Evolutionary conservation across 352 stramenopile genomes (phyloP), one percentile per base, ranked within the genome.

Genomic region (Bremia lactucae): DNA sequence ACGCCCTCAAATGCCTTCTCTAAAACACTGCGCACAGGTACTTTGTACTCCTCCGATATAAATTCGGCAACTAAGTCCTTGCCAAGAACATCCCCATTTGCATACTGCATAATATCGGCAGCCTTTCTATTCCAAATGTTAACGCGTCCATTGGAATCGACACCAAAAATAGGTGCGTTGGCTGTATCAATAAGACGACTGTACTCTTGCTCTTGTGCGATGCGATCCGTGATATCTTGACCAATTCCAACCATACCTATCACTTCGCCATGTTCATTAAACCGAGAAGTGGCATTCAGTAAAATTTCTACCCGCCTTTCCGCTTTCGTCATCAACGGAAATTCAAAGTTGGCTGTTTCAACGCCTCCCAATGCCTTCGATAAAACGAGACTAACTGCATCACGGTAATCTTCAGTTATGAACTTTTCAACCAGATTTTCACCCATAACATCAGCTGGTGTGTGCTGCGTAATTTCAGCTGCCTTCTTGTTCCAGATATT

Each of bases 211-310:
- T 86, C 72, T 35, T 79, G 62, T 0, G 62, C 63, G 36, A 75
- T 74, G 10, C 66, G 60, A 7, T 72, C 65, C 9, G 72, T 78
- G 26, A 83, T 78, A 28, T 88, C 24, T 29, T 87, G 72, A 0
- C 72, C 75, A 46, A 88, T 87, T 18, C 78, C 72, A 19, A 87
- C 69, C 42, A 88, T 79, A 21, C 79, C 83, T 37, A 87, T 73
- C 34, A 89, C 66, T 19, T 68, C 43, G 14, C 69, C 65, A 15
- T 79, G 53, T 19, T 83, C 68, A 42, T 91, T 74, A 40, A 69
- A 77, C 6, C 75, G 51, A 1, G 73, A 53, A 4, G 66, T 82
- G 0, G 69, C 69, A 31, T 82, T 82, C 18, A 82, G 19, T 22
- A 82, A 34, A 35, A 82, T 82, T 19, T 77, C 60, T 3, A 81